These are phyloP conservation scores for Vigna radiata DNA, from an alignment of 306 rosid species.

Conservation along the genomic window DNA sequence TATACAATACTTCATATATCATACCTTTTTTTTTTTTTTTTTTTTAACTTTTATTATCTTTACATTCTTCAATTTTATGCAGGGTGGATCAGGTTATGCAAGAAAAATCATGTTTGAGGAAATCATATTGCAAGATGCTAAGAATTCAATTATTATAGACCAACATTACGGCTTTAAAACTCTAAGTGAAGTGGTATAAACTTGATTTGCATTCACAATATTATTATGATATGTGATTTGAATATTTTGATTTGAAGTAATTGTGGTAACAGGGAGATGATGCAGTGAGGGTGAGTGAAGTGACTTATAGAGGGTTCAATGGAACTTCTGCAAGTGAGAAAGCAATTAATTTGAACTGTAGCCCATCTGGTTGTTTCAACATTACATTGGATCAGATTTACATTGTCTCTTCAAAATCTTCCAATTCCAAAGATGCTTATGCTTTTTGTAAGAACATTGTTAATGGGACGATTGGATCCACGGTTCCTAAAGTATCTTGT, in stretches of 20 bases:
- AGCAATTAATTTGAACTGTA: conserved; percentile 40
- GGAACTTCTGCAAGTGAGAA: conserved; percentile 41
- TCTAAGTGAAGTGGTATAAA: background rate
- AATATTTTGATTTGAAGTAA: background rate
- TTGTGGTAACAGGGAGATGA: background rate
- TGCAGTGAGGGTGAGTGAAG: conserved; percentile 42
- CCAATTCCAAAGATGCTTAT: background rate
- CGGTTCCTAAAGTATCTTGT: background rate
- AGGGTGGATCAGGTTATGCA: conserved; percentile 60
- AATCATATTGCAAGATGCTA: conserved; percentile 6
- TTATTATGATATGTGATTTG: background rate
- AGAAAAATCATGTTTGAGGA: conserved; percentile 49
- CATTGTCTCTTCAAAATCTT: conserved; percentile 2
- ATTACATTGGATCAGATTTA: background rate
- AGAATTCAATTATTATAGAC: conserved; percentile 49
- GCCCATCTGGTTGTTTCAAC: conserved; percentile 23
- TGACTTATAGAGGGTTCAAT: conserved; percentile 37
- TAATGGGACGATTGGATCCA: background rate
- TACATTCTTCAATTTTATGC: background rate
- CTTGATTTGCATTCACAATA: background rate
- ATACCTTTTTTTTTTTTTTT: too few relatives aligned
- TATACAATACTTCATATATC: too few relatives aligned
- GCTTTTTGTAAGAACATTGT: conserved; percentile 1
- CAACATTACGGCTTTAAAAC: conserved; percentile 18
- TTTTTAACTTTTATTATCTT: too few relatives aligned